Percentiles rank a stretch among this genome's conserved stretches.
These are phyloP conservation scores for Lactifluus echinatus DNA, from an alignment of 768 basidiomycete species.

Conservation along the genomic window DNA sequence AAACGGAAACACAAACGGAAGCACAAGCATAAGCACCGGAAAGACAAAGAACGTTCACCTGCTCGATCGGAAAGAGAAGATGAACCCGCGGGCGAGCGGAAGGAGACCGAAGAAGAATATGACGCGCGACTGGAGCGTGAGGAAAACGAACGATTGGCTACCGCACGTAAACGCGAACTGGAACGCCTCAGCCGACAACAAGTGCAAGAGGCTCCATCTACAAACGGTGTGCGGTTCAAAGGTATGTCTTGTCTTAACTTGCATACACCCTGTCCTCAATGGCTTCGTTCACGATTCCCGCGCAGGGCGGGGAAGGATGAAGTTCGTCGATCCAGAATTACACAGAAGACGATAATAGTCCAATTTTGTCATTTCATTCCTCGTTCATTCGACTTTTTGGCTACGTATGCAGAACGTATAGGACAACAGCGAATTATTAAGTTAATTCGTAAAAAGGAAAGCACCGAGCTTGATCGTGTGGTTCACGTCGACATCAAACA, in stretches of 20 bases:
- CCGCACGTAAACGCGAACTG: conserved; percentile 39
- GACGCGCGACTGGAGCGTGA: conserved; percentile 59
- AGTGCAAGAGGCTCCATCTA: conserved; percentile 27
- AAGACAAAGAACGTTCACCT: conserved; percentile 22
- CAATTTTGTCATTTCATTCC: not conserved
- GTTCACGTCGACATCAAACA: conserved; percentile 15
- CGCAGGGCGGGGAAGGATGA: conserved; percentile 58
- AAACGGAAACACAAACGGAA: conserved; percentile 23
- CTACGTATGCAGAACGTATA: conserved; percentile 1
- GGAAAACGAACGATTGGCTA: conserved; percentile 50
- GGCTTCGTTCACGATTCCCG: not conserved
- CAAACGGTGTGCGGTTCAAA: conserved; percentile 55
- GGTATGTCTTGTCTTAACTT: conserved; percentile 30
- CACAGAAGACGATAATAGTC: conserved; percentile 24
- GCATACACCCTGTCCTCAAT: not conserved
- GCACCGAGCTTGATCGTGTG: conserved; percentile 1
- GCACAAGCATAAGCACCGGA: conserved; percentile 25
- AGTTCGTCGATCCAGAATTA: conserved; percentile 52
- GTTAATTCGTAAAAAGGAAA: conserved; percentile 13
- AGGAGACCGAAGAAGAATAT: conserved; percentile 67
- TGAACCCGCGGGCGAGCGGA: conserved; percentile 1
- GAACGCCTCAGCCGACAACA: conserved; percentile 37
- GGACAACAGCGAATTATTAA: conserved; percentile 14
- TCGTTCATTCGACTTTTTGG: not conserved
- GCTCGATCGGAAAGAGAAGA: conserved; percentile 3